A percentile compares a stretch with the other conserved stretches of the same genome.
phyloP scores from a whole-genome alignment of 2,329 filamentous ascomycete species.

The Colletotrichum tofieldiae region DNA sequence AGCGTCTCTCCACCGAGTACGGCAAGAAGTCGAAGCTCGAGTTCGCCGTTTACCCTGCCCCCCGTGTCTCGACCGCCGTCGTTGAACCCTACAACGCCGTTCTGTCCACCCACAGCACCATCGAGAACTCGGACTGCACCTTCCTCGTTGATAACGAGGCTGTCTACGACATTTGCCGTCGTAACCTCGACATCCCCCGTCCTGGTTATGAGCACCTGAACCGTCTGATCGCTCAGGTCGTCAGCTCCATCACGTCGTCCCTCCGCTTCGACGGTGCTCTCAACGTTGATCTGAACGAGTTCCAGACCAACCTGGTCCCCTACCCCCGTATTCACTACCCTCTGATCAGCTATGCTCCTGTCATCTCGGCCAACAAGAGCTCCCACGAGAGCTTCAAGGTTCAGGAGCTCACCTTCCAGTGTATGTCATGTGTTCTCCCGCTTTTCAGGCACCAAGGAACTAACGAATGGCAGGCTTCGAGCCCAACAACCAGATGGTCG shows the following conservation, averaged over 20 bases:
- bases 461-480: constrained; percentile 73
- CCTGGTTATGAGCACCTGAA: constrained; percentile 81
- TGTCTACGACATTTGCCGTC: constrained; percentile 82
- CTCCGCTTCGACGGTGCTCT: constrained; percentile 81
- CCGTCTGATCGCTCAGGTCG: constrained; percentile 81
- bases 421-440: constrained; percentile 60
- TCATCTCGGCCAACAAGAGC: constrained; percentile 82
- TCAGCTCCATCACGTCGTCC: constrained; percentile 82
- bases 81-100: constrained; percentile 84
- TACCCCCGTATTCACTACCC: constrained; percentile 84
- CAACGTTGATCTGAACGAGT: constrained; percentile 83
- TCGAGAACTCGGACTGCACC: constrained; percentile 85
- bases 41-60: constrained; percentile 80
- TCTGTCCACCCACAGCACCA: constrained; percentile 81
- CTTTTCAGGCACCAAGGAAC: constrained; percentile 19
- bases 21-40: constrained; percentile 86
- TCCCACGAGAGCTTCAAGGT: constrained; percentile 92
- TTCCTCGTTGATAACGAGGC: constrained; percentile 84
- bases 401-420: constrained; percentile 81
- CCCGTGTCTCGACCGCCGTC: constrained; percentile 78
- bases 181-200: constrained; percentile 79
- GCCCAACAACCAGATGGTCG: constrained; percentile 85
- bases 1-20: constrained; percentile 81
- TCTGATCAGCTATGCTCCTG: constrained; percentile 80
- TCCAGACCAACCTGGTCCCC: constrained; percentile 83